Conservation (phyloP, 2,329 filamentous ascomycete genomes). For the Penicillium sp. region DNA sequence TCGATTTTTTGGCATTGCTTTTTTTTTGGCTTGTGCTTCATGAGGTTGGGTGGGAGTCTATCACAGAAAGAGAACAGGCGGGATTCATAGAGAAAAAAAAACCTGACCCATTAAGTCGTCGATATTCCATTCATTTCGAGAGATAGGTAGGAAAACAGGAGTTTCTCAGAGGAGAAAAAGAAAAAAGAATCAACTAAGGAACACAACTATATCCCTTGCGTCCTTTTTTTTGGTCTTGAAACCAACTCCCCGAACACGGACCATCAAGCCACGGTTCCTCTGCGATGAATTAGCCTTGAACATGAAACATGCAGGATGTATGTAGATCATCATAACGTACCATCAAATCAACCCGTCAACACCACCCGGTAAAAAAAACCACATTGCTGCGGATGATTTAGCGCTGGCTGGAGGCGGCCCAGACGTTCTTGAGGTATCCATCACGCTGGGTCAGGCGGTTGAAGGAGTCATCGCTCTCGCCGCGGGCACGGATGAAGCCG, state of each 20-base stretch:
- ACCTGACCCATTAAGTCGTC: constrained; percentile 27
- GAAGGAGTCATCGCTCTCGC: constrained; percentile 93
- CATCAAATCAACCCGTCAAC: constrained; percentile 30
- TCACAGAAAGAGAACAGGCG: constrained; percentile 17
- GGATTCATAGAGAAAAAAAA: constrained; percentile 15
- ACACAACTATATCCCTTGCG: constrained; percentile 18
- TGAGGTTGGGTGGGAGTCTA: constrained; percentile 15
- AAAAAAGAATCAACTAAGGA: constrained; percentile 22
- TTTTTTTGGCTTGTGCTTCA: constrained; percentile 15
- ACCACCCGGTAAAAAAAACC: constrained; percentile 30
- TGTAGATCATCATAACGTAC: constrained; percentile 13
- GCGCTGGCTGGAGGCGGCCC: constrained; percentile 68
- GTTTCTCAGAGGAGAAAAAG: constrained; percentile 21
- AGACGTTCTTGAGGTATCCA: constrained; percentile 95
- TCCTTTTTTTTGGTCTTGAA: constrained; percentile 20
- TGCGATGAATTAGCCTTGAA: constrained; percentile 3
- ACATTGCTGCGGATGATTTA: constrained; percentile 33
- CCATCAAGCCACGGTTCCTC: constrained; percentile 27
- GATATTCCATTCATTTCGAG: constrained; percentile 31
- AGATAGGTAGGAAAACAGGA: constrained; percentile 30
- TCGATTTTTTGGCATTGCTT: constrained; percentile 16
- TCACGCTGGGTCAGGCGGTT: constrained; percentile 96
- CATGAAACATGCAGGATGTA: background rate
- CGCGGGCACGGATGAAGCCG: constrained; percentile 96
- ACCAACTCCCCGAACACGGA: constrained; percentile 27